These are phyloP conservation scores for Turnera subulata DNA, from an alignment of 345 rosid genomes.

Conservation along the genomic window DNA sequence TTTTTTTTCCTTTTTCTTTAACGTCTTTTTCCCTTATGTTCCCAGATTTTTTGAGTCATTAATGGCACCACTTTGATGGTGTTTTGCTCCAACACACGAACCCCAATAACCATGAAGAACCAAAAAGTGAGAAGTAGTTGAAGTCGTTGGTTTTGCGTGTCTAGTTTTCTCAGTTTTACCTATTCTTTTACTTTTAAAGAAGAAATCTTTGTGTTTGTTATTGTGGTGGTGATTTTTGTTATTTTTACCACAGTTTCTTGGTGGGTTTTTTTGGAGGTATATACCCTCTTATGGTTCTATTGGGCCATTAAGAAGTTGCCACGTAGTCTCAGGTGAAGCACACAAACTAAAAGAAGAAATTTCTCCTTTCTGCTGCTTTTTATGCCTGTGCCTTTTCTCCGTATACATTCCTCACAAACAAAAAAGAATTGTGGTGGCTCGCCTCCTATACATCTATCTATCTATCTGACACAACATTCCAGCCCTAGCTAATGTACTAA, in stretches of 20 bases:
- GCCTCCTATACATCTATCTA: no score
- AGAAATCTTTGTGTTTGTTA: background rate
- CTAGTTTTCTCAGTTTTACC: background rate
- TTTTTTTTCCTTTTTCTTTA: background rate
- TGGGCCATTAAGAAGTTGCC: slow-evolving; percentile 8
- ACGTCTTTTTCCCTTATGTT: background rate
- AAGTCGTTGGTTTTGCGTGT: slow-evolving; percentile 7
- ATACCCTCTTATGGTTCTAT: background rate
- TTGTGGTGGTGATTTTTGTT: no score
- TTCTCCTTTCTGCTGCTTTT: background rate
- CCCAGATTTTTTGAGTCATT: background rate
- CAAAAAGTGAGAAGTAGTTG: background rate
- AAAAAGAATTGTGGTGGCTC: no score
- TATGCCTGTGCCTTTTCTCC: no score
- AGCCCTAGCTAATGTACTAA: no score
- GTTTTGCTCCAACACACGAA: background rate
- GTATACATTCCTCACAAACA: no score
- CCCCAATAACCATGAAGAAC: slow-evolving; percentile 9
- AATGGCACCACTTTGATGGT: background rate
- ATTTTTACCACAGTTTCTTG: no score
- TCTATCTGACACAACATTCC: no score
- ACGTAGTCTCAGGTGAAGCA: slow-evolving; percentile 1
- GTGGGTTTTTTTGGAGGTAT: background rate
- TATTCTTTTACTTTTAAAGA: background rate
- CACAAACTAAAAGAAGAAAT: background rate